Evolutionary conservation across 306 rosid species (phyloP).

Genomic region (Vigna hirtella): DNA sequence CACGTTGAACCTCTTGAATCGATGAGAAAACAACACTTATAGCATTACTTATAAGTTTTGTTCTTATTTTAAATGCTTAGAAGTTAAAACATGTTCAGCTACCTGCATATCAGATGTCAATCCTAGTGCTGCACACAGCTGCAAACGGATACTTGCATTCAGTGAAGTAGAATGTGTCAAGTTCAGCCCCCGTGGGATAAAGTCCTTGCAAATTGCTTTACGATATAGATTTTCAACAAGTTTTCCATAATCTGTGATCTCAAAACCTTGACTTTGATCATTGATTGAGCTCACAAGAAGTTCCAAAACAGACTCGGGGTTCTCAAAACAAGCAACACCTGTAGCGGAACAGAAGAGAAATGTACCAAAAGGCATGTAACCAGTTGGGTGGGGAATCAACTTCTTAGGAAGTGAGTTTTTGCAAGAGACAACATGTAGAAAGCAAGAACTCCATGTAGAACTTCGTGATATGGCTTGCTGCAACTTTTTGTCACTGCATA

Average conservation of each 20-base stretch:
- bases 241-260: slow-evolving; percentile 41
- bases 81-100: neutral
- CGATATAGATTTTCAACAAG: slow-evolving; percentile 45
- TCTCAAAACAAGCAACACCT: slow-evolving; percentile 59
- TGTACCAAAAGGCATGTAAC: slow-evolving; percentile 70
- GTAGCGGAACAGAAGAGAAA: slow-evolving; percentile 57
- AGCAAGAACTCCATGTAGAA: slow-evolving; percentile 67
- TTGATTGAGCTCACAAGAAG: slow-evolving; percentile 30
- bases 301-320: slow-evolving; percentile 48
- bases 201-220: slow-evolving; percentile 38
- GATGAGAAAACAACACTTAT: too few species aligned
- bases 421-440: slow-evolving; percentile 63
- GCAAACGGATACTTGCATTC: slow-evolving; percentile 47
- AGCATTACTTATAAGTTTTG: too few species aligned
- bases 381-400: neutral
- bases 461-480: slow-evolving; percentile 51
- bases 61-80: too few species aligned
- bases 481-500: slow-evolving; percentile 44
- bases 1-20: too few species aligned
- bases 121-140: slow-evolving; percentile 54
- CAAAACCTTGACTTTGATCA: slow-evolving; percentile 29
- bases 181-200: slow-evolving; percentile 1
- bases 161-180: slow-evolving; percentile 32
- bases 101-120: slow-evolving; percentile 46
- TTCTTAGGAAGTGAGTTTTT: slow-evolving; percentile 55